Base-by-base conservation (phyloP, 257 asterid species). In the Solanum phureja region DNA sequence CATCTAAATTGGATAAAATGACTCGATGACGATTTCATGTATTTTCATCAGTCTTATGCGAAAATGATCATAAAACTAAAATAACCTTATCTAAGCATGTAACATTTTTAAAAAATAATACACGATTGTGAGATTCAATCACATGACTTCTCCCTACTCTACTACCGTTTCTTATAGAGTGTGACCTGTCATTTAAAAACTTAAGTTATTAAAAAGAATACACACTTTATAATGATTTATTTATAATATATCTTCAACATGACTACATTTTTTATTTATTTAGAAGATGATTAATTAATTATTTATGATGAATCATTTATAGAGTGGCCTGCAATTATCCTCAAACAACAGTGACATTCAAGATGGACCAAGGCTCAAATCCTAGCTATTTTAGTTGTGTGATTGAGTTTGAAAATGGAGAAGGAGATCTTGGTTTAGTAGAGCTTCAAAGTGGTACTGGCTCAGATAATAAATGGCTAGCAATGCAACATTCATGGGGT, bases 401-500 rank as follows among this genome's bases (percentile, higher is more conserved):
- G 21, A 21, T 89, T 35, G 93, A 91, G 85, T 83, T 31, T 72
- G 90, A 34, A 49, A 88, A 89, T 38, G 92, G 91, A 73, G 94
- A 91, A 60, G 95, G 96, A 14, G 93, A 92, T 33, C 7, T 93
- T 83, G 89, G 87, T 10, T 5, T 29, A 2, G 90, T 87, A 56
- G n/a, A 56, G 64, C 64, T 56, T 56, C 64, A 56, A 56, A 56
- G 64, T 56, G 21, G 64, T 56, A 56, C 64, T 56, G n/a, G 64
- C 64, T 18, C 6, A 56, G n/a, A 18, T 56, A 18, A 18, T 56
- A 44, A 23, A 21, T 90, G 91, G 91, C 69, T 86, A 5, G 82
- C 88, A 4, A 92, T 92, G 95, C 83, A 75, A n/a, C 86, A 84
- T 9, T 35, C 87, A 16, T 90, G 85, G 89, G 95, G 93, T 7